phyloP scores from a whole-genome alignment of 768 basidiomycete species.

The Rubroboletus pulcherrimus region DNA sequence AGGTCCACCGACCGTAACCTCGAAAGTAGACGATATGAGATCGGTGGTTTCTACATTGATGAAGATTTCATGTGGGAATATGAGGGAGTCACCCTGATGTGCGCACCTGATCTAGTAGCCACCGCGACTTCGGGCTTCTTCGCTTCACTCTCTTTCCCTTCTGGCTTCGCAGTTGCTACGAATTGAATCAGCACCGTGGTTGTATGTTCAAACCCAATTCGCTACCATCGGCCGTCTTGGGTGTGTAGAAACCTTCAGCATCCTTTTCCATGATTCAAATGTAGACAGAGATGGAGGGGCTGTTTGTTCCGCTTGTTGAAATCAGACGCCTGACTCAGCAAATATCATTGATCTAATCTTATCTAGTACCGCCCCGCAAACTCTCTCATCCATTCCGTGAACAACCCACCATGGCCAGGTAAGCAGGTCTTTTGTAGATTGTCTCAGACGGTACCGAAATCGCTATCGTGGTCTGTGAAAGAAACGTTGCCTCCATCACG shows the following conservation, averaged over 20 bases:
- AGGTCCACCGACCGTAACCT: conserved; percentile 61
- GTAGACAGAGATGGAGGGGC: conserved; percentile 6
- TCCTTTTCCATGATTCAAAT: conserved; percentile 58
- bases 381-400: neutral
- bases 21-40: conserved; percentile 76
- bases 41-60: conserved; percentile 40
- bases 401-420: neutral
- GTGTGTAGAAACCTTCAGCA: conserved; percentile 74
- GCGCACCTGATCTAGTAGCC: conserved; percentile 22
- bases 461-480: neutral
- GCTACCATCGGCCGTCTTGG: conserved; percentile 43
- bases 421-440: neutral
- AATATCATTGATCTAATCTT: conserved; percentile 18
- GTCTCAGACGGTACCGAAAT: neutral
- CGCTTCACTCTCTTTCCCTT: conserved; percentile 28
- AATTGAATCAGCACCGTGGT: conserved; percentile 8
- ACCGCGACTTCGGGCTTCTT: conserved; percentile 19
- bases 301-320: neutral
- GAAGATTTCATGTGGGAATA: neutral
- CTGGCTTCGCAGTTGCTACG: conserved; percentile 17
- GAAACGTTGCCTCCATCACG: neutral
- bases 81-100: neutral
- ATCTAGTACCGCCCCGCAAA: neutral
- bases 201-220: neutral
- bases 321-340: conserved; percentile 23